These are phyloP conservation scores for Populus trichocarpa DNA, from an alignment of 441 rosid species.

Conservation along the genomic window DNA sequence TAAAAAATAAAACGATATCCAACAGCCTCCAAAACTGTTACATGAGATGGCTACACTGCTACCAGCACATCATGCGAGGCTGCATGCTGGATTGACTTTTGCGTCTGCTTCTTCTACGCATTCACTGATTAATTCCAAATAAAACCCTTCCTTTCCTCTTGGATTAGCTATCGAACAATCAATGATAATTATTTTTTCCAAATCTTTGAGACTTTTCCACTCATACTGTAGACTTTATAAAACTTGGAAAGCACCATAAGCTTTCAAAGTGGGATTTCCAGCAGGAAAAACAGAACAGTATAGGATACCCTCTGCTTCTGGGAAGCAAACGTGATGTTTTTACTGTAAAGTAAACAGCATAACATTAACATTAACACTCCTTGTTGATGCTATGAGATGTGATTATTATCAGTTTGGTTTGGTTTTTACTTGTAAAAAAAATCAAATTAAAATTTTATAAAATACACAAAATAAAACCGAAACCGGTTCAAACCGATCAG, in stretches of 20 bases:
- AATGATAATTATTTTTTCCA: not conserved
- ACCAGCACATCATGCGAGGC: not conserved
- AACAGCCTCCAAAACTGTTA: too few relatives aligned
- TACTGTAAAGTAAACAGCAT: too few relatives aligned
- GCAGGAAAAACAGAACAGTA: not conserved
- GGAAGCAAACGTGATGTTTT: too few relatives aligned
- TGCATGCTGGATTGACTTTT: not conserved
- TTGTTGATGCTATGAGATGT: not conserved
- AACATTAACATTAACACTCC: too few relatives aligned
- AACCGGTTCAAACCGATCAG: too few relatives aligned
- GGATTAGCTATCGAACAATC: constrained; percentile 9
- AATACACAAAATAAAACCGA: too few relatives aligned
- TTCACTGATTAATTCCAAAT: not conserved
- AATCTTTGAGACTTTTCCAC: constrained; percentile 11
- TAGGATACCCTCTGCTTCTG: too few relatives aligned
- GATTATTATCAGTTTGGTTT: too few relatives aligned
- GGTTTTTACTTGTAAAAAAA: too few relatives aligned
- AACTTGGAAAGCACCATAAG: constrained; percentile 21
- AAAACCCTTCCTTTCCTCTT: constrained; percentile 5
- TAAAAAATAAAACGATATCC: too few relatives aligned
- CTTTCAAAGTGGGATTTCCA: not conserved
- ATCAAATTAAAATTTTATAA: too few relatives aligned
- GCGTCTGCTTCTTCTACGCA: not conserved
- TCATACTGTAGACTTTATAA: constrained; percentile 5
- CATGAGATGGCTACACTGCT: not conserved